Percentiles rank a stretch among this genome's conserved stretches.
Evolutionary conservation across 495 filamentous ascomycete genomes (phyloP).

Genomic region (Penicillium mononematosum): DNA sequence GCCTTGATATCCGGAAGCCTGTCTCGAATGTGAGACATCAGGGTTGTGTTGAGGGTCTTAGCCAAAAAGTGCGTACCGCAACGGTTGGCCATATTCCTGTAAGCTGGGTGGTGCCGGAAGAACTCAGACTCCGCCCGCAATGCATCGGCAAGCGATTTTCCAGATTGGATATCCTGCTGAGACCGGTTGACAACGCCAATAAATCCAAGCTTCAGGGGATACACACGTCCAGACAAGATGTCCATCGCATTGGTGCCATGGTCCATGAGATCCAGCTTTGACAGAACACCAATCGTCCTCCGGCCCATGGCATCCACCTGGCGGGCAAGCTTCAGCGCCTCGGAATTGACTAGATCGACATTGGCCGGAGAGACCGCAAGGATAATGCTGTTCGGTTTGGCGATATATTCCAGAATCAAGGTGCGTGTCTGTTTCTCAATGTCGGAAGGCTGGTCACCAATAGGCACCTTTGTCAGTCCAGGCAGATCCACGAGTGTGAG

Average conservation of each 20-base stretch:
- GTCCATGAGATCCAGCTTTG: constrained; percentile 98
- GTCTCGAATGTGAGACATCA: constrained; percentile 97
- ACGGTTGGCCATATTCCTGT: constrained; percentile 89
- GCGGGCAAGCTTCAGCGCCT: constrained; percentile 92
- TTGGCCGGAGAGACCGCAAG: constrained; percentile 97
- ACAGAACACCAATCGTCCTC: constrained; percentile 94
- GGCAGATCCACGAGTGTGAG: constrained; percentile 95
- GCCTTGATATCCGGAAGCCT: constrained; percentile 97
- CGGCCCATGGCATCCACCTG: constrained; percentile 95
- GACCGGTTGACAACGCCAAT: constrained; percentile 98
- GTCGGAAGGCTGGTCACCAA: constrained; percentile 95
- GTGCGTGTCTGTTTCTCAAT: constrained; percentile 99
- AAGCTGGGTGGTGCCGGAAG: constrained; percentile 95
- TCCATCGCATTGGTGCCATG: constrained; percentile 98
- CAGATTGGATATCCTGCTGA: constrained; percentile 96
- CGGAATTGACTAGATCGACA: constrained; percentile 97
- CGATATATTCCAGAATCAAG: constrained; percentile 96
- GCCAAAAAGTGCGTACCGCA: constrained; percentile 95
- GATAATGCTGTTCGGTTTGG: constrained; percentile 98
- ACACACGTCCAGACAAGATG: constrained; percentile 92
- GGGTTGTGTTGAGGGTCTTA: constrained; percentile 88
- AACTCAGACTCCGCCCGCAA: constrained; percentile 90
- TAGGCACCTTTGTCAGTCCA: constrained; percentile 96
- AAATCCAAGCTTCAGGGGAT: constrained; percentile 95
- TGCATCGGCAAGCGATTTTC: constrained; percentile 86